phyloP scores from a whole-genome alignment of 78 protist genomes.

The Dictyostelium purpureum region DNA sequence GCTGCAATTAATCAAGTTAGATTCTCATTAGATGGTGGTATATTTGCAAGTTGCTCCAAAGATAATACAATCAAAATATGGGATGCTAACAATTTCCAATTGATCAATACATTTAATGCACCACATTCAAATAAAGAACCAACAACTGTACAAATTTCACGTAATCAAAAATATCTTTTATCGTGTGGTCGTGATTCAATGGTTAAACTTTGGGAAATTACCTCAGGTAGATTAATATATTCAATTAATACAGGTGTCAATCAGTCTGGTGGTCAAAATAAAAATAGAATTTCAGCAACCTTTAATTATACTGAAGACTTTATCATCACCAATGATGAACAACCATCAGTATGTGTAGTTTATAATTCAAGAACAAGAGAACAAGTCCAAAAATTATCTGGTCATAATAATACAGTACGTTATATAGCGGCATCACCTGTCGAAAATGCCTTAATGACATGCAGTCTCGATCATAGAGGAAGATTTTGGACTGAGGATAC shows the following conservation, averaged over 20 bases:
- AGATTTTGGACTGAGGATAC: conserved; percentile 82
- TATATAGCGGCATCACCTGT: conserved; percentile 76
- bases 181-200: conserved; percentile 81
- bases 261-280: conserved; percentile 18
- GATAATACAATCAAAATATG: conserved; percentile 78
- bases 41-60: conserved; percentile 81
- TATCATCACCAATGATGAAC: conserved; percentile 75
- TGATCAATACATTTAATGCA: conserved; percentile 18
- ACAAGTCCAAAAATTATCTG: conserved; percentile 69
- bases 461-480: conserved; percentile 78
- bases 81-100: conserved; percentile 67
- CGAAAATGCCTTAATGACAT: conserved; percentile 80
- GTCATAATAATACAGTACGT: conserved; percentile 77
- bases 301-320: conserved; percentile 83
- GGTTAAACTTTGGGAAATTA: conserved; percentile 83
- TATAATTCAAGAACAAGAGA: conserved; percentile 78
- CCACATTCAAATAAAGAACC: conserved; percentile 79
- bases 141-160: conserved; percentile 57
- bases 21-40: conserved; percentile 72
- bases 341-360: conserved; percentile 23
- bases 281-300: conserved; percentile 67
- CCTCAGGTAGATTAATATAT: conserved; percentile 67
- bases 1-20: conserved; percentile 78
- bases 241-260: conserved; percentile 46
- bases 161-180: conserved; percentile 76